Evolutionary conservation across 176 grass and related monocot species (phyloP), one percentile per base, ranked within the genome.

Genomic region (Raddia guianensis): DNA sequence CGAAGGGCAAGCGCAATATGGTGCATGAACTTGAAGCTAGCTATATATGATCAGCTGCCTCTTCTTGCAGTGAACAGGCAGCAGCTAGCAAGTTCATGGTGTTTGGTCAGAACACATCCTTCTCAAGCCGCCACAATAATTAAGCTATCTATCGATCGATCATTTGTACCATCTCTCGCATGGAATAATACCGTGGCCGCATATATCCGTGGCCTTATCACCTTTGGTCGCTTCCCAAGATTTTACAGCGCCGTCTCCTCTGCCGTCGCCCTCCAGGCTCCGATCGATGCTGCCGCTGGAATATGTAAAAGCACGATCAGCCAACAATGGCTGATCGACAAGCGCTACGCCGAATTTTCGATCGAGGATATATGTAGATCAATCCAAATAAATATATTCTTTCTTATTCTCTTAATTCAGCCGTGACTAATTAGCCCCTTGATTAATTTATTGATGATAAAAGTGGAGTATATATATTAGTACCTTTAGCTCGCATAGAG

Each of bases 121-220:
- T 58, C 66, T 49, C 27, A 12, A 15, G 9, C 10, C 6, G 68
- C 67, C 79, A 32, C 37, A 47, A 61, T 61, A 76, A 76, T 76
- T 44, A 7, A 10, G 37, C 37, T 5, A 40, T 59, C 10, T 10
- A 7, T 59, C 10, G 18, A 7, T 44, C 54, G 54, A 44, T 15
- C 1, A 40, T 40, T 5, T 40, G 27, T 27, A 27, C 27, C 37
- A 40, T 40, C 37, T 40, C 37, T 40, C 37, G 37, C 37, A 40
- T 1, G 9, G 71, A 74, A 53, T 55, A 19, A 40, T 55, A 33
- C 18, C 63, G 19, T 77, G 56, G 58, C 20, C 21, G 19, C 49
- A 63, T 49, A 63, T 51, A 49, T 77, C 12, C 0, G 12, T 13
- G 58, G 0, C 43, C 58, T 63, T 79, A 79, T 70, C 78, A 32